These are phyloP conservation scores for Heteromeles arbutifolia DNA, from an alignment of 306 rosid genomes.

Conservation along the genomic window DNA sequence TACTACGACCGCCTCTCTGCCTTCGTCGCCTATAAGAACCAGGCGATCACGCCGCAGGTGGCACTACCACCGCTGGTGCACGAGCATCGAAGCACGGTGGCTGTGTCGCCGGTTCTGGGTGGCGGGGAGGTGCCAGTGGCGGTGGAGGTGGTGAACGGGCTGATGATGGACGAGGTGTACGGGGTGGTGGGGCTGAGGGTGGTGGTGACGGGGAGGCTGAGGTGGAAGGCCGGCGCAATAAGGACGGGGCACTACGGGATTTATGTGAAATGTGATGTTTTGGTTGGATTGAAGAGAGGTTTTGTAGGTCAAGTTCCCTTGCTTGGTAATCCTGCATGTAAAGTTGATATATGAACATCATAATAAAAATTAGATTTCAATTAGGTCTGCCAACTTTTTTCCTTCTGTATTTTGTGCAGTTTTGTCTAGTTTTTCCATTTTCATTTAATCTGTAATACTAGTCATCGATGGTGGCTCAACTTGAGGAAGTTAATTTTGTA, in stretches of 20 bases:
- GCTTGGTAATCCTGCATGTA: slow-evolving; percentile 53
- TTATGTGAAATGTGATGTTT: slow-evolving; percentile 55
- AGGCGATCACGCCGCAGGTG: slow-evolving; percentile 59
- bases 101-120: slow-evolving; percentile 60
- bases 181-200: slow-evolving; percentile 62
- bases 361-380: background rate
- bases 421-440: too few species aligned
- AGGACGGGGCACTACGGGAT: slow-evolving; percentile 47
- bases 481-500: too few species aligned
- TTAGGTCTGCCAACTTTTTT: background rate
- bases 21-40: slow-evolving; percentile 46
- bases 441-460: too few species aligned
- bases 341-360: slow-evolving; percentile 45
- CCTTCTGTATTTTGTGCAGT: background rate
- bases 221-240: slow-evolving; percentile 66
- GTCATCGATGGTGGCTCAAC: too few species aligned
- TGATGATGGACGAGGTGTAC: slow-evolving; percentile 41
- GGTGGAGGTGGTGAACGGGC: slow-evolving; percentile 36
- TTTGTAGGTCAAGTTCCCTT: slow-evolving; percentile 71
- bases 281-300: slow-evolving; percentile 68
- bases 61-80: slow-evolving; percentile 51
- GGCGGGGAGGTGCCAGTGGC: slow-evolving; percentile 60
- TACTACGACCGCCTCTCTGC: slow-evolving; percentile 57
- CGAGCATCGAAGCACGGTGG: slow-evolving; percentile 35
- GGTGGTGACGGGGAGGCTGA: slow-evolving; percentile 55